phyloP scores from a whole-genome alignment of 345 rosid species.

The Syzygium grande region DNA sequence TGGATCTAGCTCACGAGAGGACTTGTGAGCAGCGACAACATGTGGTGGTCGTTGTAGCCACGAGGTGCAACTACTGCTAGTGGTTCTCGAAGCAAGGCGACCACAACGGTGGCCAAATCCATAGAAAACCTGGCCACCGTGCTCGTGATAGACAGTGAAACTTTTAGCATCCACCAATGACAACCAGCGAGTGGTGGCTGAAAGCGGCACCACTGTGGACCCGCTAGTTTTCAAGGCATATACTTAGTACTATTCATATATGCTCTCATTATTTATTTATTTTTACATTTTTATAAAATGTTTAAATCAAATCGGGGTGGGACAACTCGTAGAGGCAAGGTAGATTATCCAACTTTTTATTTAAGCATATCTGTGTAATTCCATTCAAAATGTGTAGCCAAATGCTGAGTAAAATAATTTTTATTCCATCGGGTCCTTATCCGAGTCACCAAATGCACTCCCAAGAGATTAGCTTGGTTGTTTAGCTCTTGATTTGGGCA shows the following conservation, averaged over 20 bases:
- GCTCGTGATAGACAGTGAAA: too few relatives aligned
- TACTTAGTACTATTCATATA: neutral
- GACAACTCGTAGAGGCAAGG: neutral
- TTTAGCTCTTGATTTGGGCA: neutral
- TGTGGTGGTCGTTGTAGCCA: neutral
- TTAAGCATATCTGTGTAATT: neutral
- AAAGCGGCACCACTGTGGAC: neutral
- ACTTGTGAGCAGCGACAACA: neutral
- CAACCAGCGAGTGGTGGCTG: neutral
- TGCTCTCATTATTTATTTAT: neutral
- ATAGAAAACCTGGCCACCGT: too few relatives aligned
- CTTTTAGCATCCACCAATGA: neutral
- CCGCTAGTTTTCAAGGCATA: neutral
- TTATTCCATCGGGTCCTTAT: neutral
- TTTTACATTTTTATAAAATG: too few relatives aligned
- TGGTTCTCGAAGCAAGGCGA: neutral
- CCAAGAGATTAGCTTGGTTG: neutral
- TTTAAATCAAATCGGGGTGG: neutral
- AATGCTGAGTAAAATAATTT: neutral
- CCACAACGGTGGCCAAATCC: too few relatives aligned
- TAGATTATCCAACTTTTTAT: neutral
- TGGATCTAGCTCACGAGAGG: neutral
- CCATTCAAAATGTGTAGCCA: neutral
- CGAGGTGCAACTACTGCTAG: neutral
- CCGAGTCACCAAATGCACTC: neutral